Evolutionary conservation across 805 yeast genomes (phyloP).

Genomic region (Teunomyces aglyptinius): DNA sequence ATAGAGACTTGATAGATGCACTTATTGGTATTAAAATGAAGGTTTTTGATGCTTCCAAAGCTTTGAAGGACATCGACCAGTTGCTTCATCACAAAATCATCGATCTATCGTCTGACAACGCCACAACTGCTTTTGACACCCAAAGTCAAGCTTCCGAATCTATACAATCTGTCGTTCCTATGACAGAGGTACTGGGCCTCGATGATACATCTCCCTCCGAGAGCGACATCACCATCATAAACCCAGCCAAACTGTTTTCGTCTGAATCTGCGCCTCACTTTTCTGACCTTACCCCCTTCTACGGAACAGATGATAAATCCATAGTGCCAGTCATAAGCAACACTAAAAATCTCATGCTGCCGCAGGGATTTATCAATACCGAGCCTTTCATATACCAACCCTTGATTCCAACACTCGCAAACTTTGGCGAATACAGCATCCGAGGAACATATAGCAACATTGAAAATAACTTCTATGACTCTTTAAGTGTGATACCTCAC

Average conservation of each 20-base stretch:
- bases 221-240: neutral
- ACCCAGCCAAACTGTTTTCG: neutral
- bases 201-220: neutral
- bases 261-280: neutral
- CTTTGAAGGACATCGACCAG: slow-evolving; percentile 2
- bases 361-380: neutral
- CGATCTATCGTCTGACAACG: neutral
- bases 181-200: neutral
- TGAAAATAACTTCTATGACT: neutral
- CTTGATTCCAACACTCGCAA: neutral
- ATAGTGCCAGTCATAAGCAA: neutral
- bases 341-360: neutral
- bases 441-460: slow-evolving; percentile 1
- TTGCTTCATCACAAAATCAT: neutral
- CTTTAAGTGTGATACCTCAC: neutral
- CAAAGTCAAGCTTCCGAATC: neutral
- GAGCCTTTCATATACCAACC: neutral
- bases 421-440: neutral
- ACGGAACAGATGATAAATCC: neutral
- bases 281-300: neutral
- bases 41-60: slow-evolving; percentile 1
- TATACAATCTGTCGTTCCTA: neutral
- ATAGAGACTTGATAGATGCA: neutral
- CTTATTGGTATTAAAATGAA: neutral
- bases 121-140: neutral